These are phyloP conservation scores for Heimioporus punctisporus DNA, from an alignment of 1,284 basidiomycete species.

Conservation along the genomic window DNA sequence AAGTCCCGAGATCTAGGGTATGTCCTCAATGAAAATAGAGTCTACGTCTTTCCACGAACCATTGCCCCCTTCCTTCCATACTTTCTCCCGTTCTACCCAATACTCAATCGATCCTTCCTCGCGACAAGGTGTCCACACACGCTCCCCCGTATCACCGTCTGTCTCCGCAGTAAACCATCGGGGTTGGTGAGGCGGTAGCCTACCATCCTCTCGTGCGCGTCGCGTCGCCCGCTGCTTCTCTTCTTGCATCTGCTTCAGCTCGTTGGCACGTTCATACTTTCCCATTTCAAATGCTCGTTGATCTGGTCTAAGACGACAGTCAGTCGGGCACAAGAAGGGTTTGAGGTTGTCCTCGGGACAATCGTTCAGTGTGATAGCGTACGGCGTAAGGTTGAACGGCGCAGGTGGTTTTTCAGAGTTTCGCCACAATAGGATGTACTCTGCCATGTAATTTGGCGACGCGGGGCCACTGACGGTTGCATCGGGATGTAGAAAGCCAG, in stretches of 20 bases:
- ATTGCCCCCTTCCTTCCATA: constrained; percentile 47
- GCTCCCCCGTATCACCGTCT: constrained; percentile 86
- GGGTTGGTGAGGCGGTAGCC: constrained; percentile 73
- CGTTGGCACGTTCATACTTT: constrained; percentile 91
- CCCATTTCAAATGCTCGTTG: constrained; percentile 95
- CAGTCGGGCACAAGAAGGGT: constrained; percentile 86
- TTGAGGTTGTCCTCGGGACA: constrained; percentile 69
- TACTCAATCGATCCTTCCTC: constrained; percentile 69
- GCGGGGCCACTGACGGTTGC: constrained; percentile 48
- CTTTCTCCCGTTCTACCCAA: constrained; percentile 80
- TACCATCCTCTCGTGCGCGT: constrained; percentile 78
- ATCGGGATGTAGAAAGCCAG: constrained; percentile 78
- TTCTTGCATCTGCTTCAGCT: constrained; percentile 86
- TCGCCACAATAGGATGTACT: constrained; percentile 89
- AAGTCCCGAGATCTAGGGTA: constrained; percentile 3
- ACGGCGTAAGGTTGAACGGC: constrained; percentile 96
- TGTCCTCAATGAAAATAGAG: constrained; percentile 74
- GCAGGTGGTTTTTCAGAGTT: constrained; percentile 86
- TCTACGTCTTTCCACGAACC: constrained; percentile 73
- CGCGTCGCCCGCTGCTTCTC: constrained; percentile 86
- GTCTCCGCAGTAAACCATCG: constrained; percentile 82
- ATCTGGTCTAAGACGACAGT: constrained; percentile 94
- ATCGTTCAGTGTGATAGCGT: constrained; percentile 91
- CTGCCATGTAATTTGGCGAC: constrained; percentile 52
- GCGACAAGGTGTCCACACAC: constrained; percentile 79